phyloP scores from a whole-genome alignment of 2,329 filamentous ascomycete species.

The Helotiales sp. region DNA sequence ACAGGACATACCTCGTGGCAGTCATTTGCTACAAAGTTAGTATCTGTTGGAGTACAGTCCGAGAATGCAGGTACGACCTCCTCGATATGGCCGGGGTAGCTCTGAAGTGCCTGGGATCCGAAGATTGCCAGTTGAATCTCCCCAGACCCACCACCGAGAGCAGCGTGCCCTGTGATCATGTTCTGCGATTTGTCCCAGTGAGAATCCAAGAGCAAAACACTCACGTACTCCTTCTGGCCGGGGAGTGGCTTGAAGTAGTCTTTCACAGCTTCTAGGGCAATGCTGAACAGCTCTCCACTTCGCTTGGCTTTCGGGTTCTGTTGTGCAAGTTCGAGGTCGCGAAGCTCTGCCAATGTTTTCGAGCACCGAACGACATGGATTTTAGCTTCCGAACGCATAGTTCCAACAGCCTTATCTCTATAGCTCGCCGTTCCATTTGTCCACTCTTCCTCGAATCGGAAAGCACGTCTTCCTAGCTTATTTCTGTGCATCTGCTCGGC shows the following conservation, averaged over 20 bases:
- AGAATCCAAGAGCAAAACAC: constrained; percentile 82
- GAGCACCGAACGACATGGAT: constrained; percentile 83
- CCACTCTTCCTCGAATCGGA: constrained; percentile 96
- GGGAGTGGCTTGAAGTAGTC: constrained; percentile 75
- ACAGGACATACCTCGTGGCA: constrained; percentile 66
- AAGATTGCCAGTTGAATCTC: constrained; percentile 85
- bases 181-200: constrained; percentile 81
- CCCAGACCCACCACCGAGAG: constrained; percentile 77
- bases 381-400: constrained; percentile 88
- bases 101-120: constrained; percentile 89
- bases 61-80: constrained; percentile 88
- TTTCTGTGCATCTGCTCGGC: constrained; percentile 95
- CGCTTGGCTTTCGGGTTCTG: constrained; percentile 73
- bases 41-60: constrained; percentile 89
- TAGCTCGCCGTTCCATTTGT: constrained; percentile 78
- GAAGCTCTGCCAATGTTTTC: constrained; percentile 83
- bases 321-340: constrained; percentile 77
- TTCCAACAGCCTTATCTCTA: constrained; percentile 71
- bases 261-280: constrained; percentile 78
- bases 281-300: constrained; percentile 75
- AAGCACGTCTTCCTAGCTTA: constrained; percentile 81
- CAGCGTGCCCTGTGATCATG: constrained; percentile 79
- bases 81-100: constrained; percentile 86
- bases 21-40: constrained; percentile 79
- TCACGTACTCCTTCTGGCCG: constrained; percentile 87